Base-by-base conservation (phyloP, 2,329 filamentous ascomycete species). In the Aspergillus novofumigatus region DNA sequence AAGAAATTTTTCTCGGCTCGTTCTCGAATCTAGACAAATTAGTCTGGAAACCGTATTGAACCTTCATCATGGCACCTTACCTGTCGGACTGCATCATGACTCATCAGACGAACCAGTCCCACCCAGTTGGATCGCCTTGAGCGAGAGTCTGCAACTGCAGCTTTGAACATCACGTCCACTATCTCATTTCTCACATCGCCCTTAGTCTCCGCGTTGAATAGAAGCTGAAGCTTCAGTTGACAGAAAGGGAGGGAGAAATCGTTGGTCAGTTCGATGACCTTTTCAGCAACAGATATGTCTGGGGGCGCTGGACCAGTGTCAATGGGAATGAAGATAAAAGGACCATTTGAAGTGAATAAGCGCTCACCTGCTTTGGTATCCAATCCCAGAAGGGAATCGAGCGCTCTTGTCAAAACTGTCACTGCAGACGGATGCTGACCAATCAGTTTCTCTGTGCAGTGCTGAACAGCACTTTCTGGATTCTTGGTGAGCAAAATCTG, bases 161-260 rank as follows among this genome's bases (percentile, higher is more conserved):
- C 70, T 53, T 72, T 73, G 60, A 76, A 76, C 66, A 77, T 70
- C 25, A 72, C 64, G 56, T 77, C 72, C 41, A 75, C 67, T 26
- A 78, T 69, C 25, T 59, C 65, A 41, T 65, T 69, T 52, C 62
- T 69, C 20, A 69, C 65, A 6, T 68, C 63, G 7, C 64, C 59
- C 20, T 64, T 62, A 8, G 68, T 58, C 23, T 69, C 69, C 21
- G 64, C 66, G 35, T 69, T 68, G 59, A 77, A 75, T 17, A 76
- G 61, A n/a, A 74, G 61, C 53, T 75, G 73, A 10, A 78, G 65
- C 56, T 77, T 77, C 57, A 77, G 59, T 49, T 76, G 73, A 50
- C 74, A 76, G 45, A 76, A 73, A 4, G 76, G 73, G 26, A 78
- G 67, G 9, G 76, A 78, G 56, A 78, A 75, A 54, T 76, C 69